These are phyloP conservation scores for Populus ilicifolia DNA, from an alignment of 345 rosid species.

Conservation along the genomic window DNA sequence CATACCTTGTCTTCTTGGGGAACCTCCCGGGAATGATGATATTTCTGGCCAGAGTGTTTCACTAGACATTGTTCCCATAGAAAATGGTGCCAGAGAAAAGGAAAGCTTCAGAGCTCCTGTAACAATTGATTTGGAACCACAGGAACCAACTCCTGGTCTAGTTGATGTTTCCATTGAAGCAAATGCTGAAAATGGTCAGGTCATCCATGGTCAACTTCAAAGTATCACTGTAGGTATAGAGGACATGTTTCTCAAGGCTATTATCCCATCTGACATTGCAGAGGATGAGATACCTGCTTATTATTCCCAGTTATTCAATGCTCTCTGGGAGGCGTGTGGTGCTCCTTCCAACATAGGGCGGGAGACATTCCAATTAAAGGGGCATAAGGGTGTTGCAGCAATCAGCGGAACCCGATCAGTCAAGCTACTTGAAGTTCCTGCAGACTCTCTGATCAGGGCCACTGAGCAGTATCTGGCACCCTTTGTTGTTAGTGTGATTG, in stretches of 20 bases:
- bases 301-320: constrained; percentile 57
- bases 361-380: constrained; percentile 67
- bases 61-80: constrained; percentile 44
- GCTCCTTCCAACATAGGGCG: constrained; percentile 66
- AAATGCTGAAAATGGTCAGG: constrained; percentile 74
- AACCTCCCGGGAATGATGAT: constrained; percentile 39
- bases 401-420: constrained; percentile 83
- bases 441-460: constrained; percentile 43
- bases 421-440: constrained; percentile 78
- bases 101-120: constrained; percentile 61
- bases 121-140: constrained; percentile 66
- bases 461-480: constrained; percentile 57
- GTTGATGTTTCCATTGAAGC: constrained; percentile 86
- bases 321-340: constrained; percentile 88
- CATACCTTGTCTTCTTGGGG: constrained; percentile 86
- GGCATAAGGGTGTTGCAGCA: constrained; percentile 72
- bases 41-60: constrained; percentile 32
- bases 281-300: constrained; percentile 49
- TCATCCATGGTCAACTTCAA: constrained; percentile 70
- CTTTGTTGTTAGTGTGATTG: constrained; percentile 69
- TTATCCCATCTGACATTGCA: constrained; percentile 51
- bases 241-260: constrained; percentile 88
- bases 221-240: constrained; percentile 75
- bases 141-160: constrained; percentile 88
- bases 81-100: constrained; percentile 40